Evolutionary conservation across 2,329 filamentous ascomycete species (phyloP).

Genomic region (Aspergillus amoenus): DNA sequence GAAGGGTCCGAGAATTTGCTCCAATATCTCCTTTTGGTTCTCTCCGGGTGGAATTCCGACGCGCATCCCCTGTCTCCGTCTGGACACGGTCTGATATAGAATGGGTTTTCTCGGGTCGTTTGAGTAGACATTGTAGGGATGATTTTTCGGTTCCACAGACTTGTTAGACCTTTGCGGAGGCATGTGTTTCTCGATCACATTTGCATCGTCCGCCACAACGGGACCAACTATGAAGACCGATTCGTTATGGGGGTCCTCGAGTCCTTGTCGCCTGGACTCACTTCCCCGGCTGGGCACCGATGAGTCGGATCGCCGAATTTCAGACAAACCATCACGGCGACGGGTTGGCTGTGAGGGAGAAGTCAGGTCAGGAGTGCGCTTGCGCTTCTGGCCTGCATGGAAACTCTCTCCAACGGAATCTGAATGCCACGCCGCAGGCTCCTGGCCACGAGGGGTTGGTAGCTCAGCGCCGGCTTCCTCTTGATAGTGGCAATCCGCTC

Average conservation of each 20-base stretch:
- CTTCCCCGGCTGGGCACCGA: constrained; percentile 28
- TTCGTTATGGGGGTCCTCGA: constrained; percentile 41
- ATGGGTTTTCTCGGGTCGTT: constrained; percentile 48
- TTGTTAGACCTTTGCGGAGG: constrained; percentile 42
- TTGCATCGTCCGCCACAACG: constrained; percentile 59
- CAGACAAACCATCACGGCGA: constrained; percentile 18
- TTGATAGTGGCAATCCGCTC: constrained; percentile 58
- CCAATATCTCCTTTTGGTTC: constrained; percentile 56
- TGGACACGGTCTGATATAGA: constrained; percentile 50
- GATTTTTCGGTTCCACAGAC: constrained; percentile 40
- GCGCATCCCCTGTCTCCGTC: constrained; percentile 49
- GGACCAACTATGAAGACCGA: constrained; percentile 60
- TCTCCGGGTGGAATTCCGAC: constrained; percentile 43
- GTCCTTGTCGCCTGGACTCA: constrained; percentile 31
- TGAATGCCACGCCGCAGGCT: constrained; percentile 30
- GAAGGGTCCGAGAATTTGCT: constrained; percentile 59
- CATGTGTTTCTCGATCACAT: constrained; percentile 61
- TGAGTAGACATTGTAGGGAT: constrained; percentile 53
- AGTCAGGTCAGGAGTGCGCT: constrained; percentile 31
- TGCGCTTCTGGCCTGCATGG: constrained; percentile 35
- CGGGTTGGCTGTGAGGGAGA: constrained; percentile 24
- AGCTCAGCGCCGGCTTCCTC: constrained; percentile 33
- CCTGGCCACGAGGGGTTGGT: constrained; percentile 24
- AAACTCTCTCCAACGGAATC: constrained; percentile 25
- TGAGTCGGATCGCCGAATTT: constrained; percentile 25